phyloP scores from a whole-genome alignment of 192 early-diverging fungal genomes.

The Coemansia sp. region DNA sequence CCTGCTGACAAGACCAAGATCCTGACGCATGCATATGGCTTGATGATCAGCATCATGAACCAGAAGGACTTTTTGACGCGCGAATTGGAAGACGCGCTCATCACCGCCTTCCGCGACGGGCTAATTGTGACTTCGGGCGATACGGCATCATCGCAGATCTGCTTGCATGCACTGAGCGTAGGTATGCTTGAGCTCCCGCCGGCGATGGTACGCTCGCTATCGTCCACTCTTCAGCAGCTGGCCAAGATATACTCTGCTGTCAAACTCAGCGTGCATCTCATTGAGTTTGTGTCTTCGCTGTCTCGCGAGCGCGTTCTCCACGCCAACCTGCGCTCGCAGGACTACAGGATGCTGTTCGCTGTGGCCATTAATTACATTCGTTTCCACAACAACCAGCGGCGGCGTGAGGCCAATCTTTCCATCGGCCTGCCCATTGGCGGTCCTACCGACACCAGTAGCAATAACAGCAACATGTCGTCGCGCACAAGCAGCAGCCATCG shows the following conservation, averaged over 20 bases:
- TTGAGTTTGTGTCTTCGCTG: conserved; percentile 91
- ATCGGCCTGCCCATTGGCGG: neutral
- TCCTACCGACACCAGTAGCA: neutral
- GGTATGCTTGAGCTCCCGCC: conserved; percentile 81
- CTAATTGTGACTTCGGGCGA: conserved; percentile 60
- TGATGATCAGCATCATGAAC: conserved; percentile 44
- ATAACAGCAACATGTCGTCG: conserved; percentile 16
- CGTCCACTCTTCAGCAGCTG: conserved; percentile 71
- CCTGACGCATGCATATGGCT: conserved; percentile 23
- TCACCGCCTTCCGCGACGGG: conserved; percentile 74
- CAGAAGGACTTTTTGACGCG: conserved; percentile 63
- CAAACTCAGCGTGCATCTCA: conserved; percentile 78
- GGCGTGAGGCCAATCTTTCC: conserved; percentile 27
- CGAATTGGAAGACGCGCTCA: conserved; percentile 71
- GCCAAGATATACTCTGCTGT: conserved; percentile 81
- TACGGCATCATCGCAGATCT: conserved; percentile 71
- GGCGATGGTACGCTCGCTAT: conserved; percentile 73
- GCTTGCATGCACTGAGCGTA: conserved; percentile 79
- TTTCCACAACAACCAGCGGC: conserved; percentile 50
- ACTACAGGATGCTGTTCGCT: conserved; percentile 87
- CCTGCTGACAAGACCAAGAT: conserved; percentile 27
- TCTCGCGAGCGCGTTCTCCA: conserved; percentile 78
- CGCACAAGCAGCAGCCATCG: conserved; percentile 14
- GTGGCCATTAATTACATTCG: conserved; percentile 88
- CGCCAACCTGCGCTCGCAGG: conserved; percentile 75